A percentile compares a stretch with the other conserved stretches of the same genome.
These are phyloP conservation scores for Kluyveromyces aestuarii DNA, from an alignment of 805 yeast genomes.

Conservation along the genomic window DNA sequence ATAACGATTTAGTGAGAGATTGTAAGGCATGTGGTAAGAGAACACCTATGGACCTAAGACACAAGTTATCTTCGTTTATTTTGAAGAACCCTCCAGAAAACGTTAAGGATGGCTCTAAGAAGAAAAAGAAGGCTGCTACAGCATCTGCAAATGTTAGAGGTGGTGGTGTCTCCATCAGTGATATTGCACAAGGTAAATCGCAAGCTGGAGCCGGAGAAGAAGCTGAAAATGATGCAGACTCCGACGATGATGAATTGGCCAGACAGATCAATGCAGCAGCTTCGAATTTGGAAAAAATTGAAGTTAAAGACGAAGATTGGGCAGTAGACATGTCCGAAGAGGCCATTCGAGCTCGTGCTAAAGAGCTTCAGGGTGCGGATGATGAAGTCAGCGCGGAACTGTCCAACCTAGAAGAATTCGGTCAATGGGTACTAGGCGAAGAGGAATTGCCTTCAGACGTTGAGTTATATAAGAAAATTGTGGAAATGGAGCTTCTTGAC, in stretches of 20 bases:
- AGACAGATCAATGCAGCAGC: slow-evolving; percentile 80
- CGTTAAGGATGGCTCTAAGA: slow-evolving; percentile 41
- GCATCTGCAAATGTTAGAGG: slow-evolving; percentile 86
- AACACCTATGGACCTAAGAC: slow-evolving; percentile 74
- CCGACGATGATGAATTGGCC: slow-evolving; percentile 64
- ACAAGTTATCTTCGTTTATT: slow-evolving; percentile 78
- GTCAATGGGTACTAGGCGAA: slow-evolving; percentile 70
- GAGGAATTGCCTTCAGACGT: slow-evolving; percentile 68
- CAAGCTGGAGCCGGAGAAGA: slow-evolving; percentile 21
- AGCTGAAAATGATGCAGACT: slow-evolving; percentile 33
- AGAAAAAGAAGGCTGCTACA: slow-evolving; percentile 74
- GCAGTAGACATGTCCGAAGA: slow-evolving; percentile 95
- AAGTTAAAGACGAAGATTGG: slow-evolving; percentile 88
- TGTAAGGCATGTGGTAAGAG: slow-evolving; percentile 98
- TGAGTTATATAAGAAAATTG: slow-evolving; percentile 85
- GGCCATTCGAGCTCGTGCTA: slow-evolving; percentile 87
- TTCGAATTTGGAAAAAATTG: slow-evolving; percentile 52
- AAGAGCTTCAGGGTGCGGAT: slow-evolving; percentile 66
- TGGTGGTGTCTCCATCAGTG: slow-evolving; percentile 74
- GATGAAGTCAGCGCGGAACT: slow-evolving; percentile 33
- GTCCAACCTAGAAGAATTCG: slow-evolving; percentile 61
- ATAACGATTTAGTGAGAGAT: slow-evolving; percentile 70
- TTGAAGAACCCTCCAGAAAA: slow-evolving; percentile 78
- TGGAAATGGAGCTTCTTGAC: slow-evolving; percentile 61
- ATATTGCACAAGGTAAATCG: slow-evolving; percentile 54